Base-by-base conservation (phyloP, 305 asterid species). In the Withania somnifera region DNA sequence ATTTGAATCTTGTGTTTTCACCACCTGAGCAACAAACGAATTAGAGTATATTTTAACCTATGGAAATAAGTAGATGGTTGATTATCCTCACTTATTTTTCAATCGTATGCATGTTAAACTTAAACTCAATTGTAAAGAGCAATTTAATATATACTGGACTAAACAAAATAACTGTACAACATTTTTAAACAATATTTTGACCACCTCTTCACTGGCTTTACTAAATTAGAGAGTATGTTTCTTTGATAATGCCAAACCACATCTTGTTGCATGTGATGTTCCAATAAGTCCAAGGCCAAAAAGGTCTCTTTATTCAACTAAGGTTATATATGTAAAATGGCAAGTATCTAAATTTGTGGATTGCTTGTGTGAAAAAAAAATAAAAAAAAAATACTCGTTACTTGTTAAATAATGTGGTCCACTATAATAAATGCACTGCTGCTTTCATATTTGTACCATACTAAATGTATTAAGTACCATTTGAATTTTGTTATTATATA, bases 371-470 rank as follows among this genome's bases (percentile, higher is more conserved):
- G 40, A 36, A 36, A 2, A 34, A 15, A 79, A 5, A 2, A 42
- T 20, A 17, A 36, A 53, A 54, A 73, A 80, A 22, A 0, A 73
- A 15, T 64, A 80, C 53, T 24, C 66, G 56, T 67, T 47, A n/a
- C 77, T 17, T 60, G 30, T 47, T 60, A 50, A 84, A 80, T 68
- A 30, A 36, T 17, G 28, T 34, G 86, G 68, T 58, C 86, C 84
- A 73, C 82, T 1, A 14, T 32, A n/a, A 15, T 57, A 79, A 79
- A 60, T 56, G 6, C 79, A 50, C 82, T 61, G 34, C 77, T 60
- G 54, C 58, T 51, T 69, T 56, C 67, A 19, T 68, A 67, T 69
- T 78, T 51, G 83, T 79, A 69, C 86, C 19, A 38, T 32, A 68
- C 34, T n/a, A 1, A 6, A 47, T 10, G 81, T 54, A 78, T 52